phyloP scores from a whole-genome alignment of 495 filamentous ascomycete genomes.

The Mycothermus thermophilus region DNA sequence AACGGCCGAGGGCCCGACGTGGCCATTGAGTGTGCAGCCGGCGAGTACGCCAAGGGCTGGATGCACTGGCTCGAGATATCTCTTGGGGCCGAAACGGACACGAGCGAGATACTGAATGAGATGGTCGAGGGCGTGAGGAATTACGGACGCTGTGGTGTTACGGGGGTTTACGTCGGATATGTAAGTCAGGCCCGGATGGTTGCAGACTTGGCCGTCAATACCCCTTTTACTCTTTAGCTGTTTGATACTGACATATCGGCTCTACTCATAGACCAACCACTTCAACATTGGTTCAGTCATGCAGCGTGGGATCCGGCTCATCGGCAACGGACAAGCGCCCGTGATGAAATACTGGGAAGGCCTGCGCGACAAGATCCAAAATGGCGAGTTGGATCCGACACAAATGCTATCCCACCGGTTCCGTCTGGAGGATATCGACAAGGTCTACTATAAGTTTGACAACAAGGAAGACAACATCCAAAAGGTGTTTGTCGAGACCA shows the following conservation, averaged over 20 bases:
- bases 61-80: conserved; percentile 61
- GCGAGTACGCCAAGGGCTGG: conserved; percentile 77
- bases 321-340: conserved; percentile 74
- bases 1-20: conserved; percentile 56
- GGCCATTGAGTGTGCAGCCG: conserved; percentile 70
- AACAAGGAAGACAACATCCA: conserved; percentile 53
- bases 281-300: conserved; percentile 79
- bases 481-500: conserved; percentile 60
- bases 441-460: conserved; percentile 58
- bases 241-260: neutral
- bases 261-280: conserved; percentile 54
- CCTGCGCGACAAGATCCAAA: conserved; percentile 53
- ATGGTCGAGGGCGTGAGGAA: conserved; percentile 66
- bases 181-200: no score
- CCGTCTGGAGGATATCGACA: conserved; percentile 58
- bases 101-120: conserved; percentile 77
- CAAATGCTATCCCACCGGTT: conserved; percentile 72
- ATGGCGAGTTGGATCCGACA: conserved; percentile 58
- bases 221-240: no score
- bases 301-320: conserved; percentile 70
- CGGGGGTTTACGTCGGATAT: conserved; percentile 71
- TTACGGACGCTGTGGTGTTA: conserved; percentile 64
- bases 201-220: no score
- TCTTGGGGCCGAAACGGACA: conserved; percentile 70
- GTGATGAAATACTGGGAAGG: conserved; percentile 76